Evolutionary conservation across 2,329 filamentous ascomycete species (phyloP).

Genomic region (Lecanicillium sp.): DNA sequence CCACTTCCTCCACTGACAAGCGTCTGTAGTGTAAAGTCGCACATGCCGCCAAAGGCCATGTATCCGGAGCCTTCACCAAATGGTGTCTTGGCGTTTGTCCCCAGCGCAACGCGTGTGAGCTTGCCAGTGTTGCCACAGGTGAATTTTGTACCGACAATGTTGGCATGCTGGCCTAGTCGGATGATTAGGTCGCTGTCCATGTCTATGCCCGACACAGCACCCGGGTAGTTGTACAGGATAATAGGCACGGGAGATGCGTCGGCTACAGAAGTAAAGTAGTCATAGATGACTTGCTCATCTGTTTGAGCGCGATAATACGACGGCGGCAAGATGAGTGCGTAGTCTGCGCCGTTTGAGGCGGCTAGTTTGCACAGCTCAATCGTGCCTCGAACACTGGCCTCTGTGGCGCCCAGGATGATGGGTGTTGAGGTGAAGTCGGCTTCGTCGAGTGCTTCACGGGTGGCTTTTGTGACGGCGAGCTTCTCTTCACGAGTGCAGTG

Average conservation of each 20-base stretch:
- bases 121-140: constrained; percentile 89
- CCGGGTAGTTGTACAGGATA: constrained; percentile 86
- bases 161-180: constrained; percentile 67
- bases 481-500: constrained; percentile 77
- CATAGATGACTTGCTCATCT: constrained; percentile 63
- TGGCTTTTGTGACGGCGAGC: constrained; percentile 63
- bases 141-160: constrained; percentile 85
- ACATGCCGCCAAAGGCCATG: constrained; percentile 82
- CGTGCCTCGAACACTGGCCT: constrained; percentile 75
- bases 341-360: constrained; percentile 64
- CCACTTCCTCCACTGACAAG: constrained; percentile 70
- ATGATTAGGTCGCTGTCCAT: constrained; percentile 85
- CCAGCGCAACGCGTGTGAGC: constrained; percentile 70
- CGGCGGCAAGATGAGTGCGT: constrained; percentile 70
- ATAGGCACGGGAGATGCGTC: constrained; percentile 69
- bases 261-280: constrained; percentile 69
- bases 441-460: constrained; percentile 71
- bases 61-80: constrained; percentile 53
- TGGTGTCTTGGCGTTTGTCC: constrained; percentile 62
- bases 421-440: constrained; percentile 70
- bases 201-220: constrained; percentile 77
- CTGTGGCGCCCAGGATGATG: constrained; percentile 74
- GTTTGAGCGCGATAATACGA: constrained; percentile 75
- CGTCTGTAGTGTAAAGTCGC: constrained; percentile 80
- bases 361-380: constrained; percentile 64